A percentile compares a stretch with the other conserved stretches of the same genome.
phyloP scores from a whole-genome alignment of 305 asterid genomes.

The Euphrasia arctica region DNA sequence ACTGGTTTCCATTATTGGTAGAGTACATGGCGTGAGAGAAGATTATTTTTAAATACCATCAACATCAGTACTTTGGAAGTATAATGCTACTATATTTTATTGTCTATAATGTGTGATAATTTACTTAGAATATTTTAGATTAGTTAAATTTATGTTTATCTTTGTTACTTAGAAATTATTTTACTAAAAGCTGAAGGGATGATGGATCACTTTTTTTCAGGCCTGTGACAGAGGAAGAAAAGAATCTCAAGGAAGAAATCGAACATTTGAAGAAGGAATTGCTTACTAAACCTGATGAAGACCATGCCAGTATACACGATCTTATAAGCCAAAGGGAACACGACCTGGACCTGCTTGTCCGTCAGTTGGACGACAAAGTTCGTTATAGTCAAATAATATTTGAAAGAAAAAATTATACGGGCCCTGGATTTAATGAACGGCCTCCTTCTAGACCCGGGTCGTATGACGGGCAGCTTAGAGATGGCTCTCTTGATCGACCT shows the following conservation, averaged over 20 bases:
- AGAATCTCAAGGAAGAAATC: constrained; percentile 59
- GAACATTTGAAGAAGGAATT: constrained; percentile 50
- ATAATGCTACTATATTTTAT: neutral
- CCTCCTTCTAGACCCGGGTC: constrained; percentile 44
- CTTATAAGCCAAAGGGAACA: constrained; percentile 42
- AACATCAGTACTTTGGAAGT: too few relatives aligned
- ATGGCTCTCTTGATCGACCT: constrained; percentile 43
- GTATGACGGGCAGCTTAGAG: constrained; percentile 32
- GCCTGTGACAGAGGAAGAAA: constrained; percentile 67
- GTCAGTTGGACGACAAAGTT: constrained; percentile 60
- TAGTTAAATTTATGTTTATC: neutral
- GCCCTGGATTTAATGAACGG: constrained; percentile 24
- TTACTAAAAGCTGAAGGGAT: constrained; percentile 26
- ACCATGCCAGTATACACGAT: constrained; percentile 33
- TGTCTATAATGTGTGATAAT: neutral
- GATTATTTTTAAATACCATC: too few relatives aligned
- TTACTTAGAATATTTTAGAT: neutral
- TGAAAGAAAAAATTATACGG: constrained; percentile 62
- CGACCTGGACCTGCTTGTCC: constrained; percentile 54
- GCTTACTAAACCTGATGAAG: constrained; percentile 36
- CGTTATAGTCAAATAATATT: constrained; percentile 50
- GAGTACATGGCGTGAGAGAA: too few relatives aligned
- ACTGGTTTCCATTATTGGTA: too few relatives aligned
- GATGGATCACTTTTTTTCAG: constrained; percentile 38
- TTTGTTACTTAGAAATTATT: neutral